A percentile compares a stretch with the other conserved stretches of the same genome.
These are phyloP conservation scores for Diutina ranongensis DNA, from an alignment of 1,139 yeast species.

Conservation along the genomic window DNA sequence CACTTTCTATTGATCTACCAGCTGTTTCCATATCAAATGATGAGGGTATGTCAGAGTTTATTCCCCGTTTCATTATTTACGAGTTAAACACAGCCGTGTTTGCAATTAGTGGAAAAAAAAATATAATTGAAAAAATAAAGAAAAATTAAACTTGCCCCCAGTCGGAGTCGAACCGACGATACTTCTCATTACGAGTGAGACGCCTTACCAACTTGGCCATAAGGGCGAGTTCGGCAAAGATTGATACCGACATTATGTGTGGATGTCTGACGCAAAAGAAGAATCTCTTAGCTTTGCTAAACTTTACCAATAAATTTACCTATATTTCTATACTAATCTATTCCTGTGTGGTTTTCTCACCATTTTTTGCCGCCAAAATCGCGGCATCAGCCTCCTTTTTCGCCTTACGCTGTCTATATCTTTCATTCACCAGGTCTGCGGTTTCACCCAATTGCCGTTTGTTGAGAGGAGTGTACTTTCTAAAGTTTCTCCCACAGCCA, in stretches of 20 bases:
- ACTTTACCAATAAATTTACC: no score
- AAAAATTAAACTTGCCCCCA: conserved; percentile 2
- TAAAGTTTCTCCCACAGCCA: conserved; percentile 51
- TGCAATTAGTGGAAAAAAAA: no score
- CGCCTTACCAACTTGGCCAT: conserved; percentile 7
- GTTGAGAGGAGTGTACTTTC: conserved; percentile 45
- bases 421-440: conserved; percentile 56
- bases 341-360: neutral
- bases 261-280: no score
- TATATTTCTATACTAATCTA: no score
- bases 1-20: no score
- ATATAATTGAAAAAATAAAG: neutral
- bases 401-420: conserved; percentile 39
- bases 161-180: conserved; percentile 6
- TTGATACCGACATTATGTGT: no score
- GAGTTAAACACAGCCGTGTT: no score
- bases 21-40: no score
- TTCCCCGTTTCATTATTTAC: no score
- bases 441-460: conserved; percentile 50
- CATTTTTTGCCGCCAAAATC: neutral
- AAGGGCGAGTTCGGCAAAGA: neutral
- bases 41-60: no score
- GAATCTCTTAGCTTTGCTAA: no score
- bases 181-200: conserved; percentile 6
- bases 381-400: conserved; percentile 8